Percentiles rank a stretch among this genome's conserved stretches.
These are phyloP conservation scores for Carex parvula DNA, from an alignment of 176 grass and related monocot genomes.

Conservation along the genomic window DNA sequence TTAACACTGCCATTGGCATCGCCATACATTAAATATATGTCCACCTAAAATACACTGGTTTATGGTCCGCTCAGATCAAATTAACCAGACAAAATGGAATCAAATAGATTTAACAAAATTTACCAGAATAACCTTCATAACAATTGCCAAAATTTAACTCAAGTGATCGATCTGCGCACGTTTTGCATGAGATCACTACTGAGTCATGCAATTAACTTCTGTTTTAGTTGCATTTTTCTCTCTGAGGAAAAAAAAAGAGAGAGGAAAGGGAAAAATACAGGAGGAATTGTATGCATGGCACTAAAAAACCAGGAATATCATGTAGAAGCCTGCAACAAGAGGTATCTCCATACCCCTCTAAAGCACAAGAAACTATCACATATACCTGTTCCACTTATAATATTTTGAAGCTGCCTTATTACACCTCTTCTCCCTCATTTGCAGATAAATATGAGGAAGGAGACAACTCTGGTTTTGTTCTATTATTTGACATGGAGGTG, in stretches of 20 bases:
- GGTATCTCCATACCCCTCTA: background rate
- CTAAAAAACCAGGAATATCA: background rate
- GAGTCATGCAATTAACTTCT: background rate
- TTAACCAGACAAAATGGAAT: too few species aligned
- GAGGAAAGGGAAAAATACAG: background rate
- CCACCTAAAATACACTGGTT: too few species aligned
- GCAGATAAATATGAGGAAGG: background rate
- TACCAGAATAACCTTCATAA: background rate
- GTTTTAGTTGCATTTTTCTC: background rate
- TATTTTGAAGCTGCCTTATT: background rate
- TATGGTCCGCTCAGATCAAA: too few species aligned
- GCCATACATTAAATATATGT: too few species aligned
- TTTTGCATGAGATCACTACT: too few species aligned
- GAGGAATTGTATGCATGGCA: background rate
- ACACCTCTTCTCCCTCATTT: background rate
- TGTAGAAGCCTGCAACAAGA: background rate
- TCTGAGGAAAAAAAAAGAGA: background rate
- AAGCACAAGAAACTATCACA: background rate
- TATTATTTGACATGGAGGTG: background rate
- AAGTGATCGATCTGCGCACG: too few species aligned
- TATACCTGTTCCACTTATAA: background rate
- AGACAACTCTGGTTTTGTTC: background rate
- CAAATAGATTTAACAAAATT: background rate
- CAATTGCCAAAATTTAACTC: background rate
- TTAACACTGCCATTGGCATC: too few species aligned